phyloP scores from a whole-genome alignment of 371 early-diverging fungal species.

The Rhizomucor miehei region DNA sequence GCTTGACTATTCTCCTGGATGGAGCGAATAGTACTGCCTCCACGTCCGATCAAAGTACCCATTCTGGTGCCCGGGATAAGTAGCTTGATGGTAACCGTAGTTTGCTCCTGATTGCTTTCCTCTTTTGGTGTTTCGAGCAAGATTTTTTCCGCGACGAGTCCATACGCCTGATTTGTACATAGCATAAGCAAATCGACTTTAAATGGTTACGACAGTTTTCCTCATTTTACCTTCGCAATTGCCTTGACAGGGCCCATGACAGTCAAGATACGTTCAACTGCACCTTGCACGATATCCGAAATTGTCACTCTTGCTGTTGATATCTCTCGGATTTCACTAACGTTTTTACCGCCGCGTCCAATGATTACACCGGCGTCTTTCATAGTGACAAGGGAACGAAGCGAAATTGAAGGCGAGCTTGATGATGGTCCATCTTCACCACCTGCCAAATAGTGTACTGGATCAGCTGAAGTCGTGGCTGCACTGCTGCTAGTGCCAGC shows the following conservation, averaged over 20 bases:
- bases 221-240: slow-evolving; percentile 62
- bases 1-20: slow-evolving; percentile 86
- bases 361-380: slow-evolving; percentile 86
- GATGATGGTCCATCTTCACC: neutral
- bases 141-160: slow-evolving; percentile 69
- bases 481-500: neutral
- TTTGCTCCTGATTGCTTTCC: slow-evolving; percentile 35
- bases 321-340: slow-evolving; percentile 73
- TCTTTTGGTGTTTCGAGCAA: slow-evolving; percentile 41
- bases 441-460: too few relatives aligned
- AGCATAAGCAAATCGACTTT: neutral
- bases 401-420: slow-evolving; percentile 18
- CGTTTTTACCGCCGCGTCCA: slow-evolving; percentile 80
- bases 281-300: slow-evolving; percentile 74
- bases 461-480: slow-evolving; percentile 4
- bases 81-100: slow-evolving; percentile 58
- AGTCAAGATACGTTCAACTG: slow-evolving; percentile 73
- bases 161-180: slow-evolving; percentile 53
- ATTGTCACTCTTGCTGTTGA: slow-evolving; percentile 79
- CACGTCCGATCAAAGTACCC: slow-evolving; percentile 92
- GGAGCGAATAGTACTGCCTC: slow-evolving; percentile 83
- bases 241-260: slow-evolving; percentile 70
- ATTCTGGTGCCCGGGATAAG: slow-evolving; percentile 74
- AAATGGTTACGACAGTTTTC: neutral
- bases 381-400: slow-evolving; percentile 76